Evolutionary conservation across 2,329 filamentous ascomycete species (phyloP).

Genomic region (Grosmannia clavigera): DNA sequence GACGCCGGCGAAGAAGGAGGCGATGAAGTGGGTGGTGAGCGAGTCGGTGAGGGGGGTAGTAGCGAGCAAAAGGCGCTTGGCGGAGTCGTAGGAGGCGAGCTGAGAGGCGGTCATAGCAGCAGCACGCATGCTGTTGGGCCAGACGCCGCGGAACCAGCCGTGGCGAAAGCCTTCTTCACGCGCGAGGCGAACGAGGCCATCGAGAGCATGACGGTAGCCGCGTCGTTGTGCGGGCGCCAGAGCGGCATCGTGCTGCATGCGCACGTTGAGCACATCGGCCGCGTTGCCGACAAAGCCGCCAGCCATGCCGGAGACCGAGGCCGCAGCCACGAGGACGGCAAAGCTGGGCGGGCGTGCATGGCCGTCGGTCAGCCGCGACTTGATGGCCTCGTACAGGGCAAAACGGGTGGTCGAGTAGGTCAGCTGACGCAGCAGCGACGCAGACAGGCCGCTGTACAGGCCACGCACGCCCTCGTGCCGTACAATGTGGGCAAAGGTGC

Average conservation of each 20-base stretch:
- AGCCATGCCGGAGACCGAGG: slow-evolving; percentile 70
- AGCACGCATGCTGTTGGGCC: slow-evolving; percentile 69
- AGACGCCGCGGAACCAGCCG: slow-evolving; percentile 72
- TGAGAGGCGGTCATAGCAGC: slow-evolving; percentile 83
- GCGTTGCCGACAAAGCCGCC: slow-evolving; percentile 88
- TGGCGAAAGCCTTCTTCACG: slow-evolving; percentile 59
- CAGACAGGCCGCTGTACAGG: slow-evolving; percentile 84
- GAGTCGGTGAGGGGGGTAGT: slow-evolving; percentile 57
- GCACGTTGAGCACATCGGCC: slow-evolving; percentile 91
- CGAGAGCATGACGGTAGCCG: slow-evolving; percentile 80
- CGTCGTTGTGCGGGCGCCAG: slow-evolving; percentile 61
- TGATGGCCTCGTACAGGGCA: slow-evolving; percentile 90
- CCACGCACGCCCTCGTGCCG: slow-evolving; percentile 64
- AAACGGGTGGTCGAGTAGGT: slow-evolving; percentile 97
- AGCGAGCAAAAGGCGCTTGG: slow-evolving; percentile 58
- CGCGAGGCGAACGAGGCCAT: slow-evolving; percentile 80
- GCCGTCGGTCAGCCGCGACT: slow-evolving; percentile 46
- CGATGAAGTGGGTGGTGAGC: slow-evolving; percentile 65
- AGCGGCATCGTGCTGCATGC: slow-evolving; percentile 89
- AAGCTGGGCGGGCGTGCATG: slow-evolving; percentile 46
- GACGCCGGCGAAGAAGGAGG: slow-evolving; percentile 66
- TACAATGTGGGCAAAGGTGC: slow-evolving; percentile 74
- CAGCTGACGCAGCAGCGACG: slow-evolving; percentile 81
- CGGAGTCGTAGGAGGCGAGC: slow-evolving; percentile 72
- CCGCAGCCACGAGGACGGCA: slow-evolving; percentile 67